Percentiles rank a stretch among this genome's conserved stretches.
Evolutionary conservation across 768 basidiomycete genomes (phyloP).

Genomic region (Pilatotrama ljubarskyi): DNA sequence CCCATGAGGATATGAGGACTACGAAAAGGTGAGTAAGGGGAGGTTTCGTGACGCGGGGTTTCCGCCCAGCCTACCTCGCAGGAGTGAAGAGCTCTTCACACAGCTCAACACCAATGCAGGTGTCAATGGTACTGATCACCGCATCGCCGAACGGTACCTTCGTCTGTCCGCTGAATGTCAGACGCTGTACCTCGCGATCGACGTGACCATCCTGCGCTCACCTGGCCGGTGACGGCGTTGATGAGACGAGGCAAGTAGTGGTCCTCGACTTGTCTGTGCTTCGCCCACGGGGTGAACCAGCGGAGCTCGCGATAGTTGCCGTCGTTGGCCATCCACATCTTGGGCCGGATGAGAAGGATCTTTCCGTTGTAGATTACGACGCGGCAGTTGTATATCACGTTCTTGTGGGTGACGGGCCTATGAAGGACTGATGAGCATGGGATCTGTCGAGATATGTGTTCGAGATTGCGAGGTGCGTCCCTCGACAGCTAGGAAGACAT

Average conservation of each 20-base stretch:
- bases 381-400: conserved; percentile 96
- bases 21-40: not conserved
- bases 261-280: conserved; percentile 87
- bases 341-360: conserved; percentile 93
- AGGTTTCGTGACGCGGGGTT: not conserved
- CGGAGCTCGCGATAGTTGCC: conserved; percentile 87
- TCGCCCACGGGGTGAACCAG: conserved; percentile 95
- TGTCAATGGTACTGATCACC: conserved; percentile 89
- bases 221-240: conserved; percentile 86
- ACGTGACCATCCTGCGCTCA: conserved; percentile 34
- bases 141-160: conserved; percentile 97
- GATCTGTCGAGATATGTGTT: no score
- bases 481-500: no score
- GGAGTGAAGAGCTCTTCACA: conserved; percentile 99
- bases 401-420: conserved; percentile 98
- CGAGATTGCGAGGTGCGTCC: no score
- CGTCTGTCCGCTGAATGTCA: conserved; percentile 42
- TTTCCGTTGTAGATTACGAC: conserved; percentile 83
- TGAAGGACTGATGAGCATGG: not conserved
- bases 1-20: conserved; percentile 99
- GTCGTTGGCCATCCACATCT: conserved; percentile 99
- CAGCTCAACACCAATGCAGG: conserved; percentile 94
- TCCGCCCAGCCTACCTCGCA: conserved; percentile 74
- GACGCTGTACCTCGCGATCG: not conserved
- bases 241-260: conserved; percentile 91